These are phyloP conservation scores for Fraxinus quadrangulata DNA, from an alignment of 257 asterid genomes.

Conservation along the genomic window DNA sequence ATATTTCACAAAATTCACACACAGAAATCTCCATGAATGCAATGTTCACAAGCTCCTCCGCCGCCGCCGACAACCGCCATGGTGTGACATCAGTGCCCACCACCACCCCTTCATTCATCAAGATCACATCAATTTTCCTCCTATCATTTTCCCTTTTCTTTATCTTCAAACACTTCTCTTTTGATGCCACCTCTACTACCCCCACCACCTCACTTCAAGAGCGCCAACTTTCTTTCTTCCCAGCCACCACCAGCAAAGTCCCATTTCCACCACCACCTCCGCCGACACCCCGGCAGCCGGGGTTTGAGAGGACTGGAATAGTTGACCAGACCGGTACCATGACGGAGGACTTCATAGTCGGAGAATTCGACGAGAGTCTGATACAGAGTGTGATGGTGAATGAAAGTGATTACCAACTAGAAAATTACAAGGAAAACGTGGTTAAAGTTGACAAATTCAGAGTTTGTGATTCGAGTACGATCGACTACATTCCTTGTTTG, in stretches of 20 bases:
- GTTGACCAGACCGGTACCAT: conserved; percentile 61
- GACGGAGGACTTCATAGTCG: conserved; percentile 55
- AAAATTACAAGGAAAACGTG: conserved; percentile 29
- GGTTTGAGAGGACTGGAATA: conserved; percentile 62
- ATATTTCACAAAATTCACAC: conserved; percentile 1
- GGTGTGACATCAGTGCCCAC: conserved; percentile 4
- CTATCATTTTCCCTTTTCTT: conserved; percentile 41
- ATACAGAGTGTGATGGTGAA: conserved; percentile 42
- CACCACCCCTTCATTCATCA: conserved; percentile 29
- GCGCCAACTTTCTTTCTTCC: conserved; percentile 34
- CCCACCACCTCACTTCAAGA: conserved; percentile 26
- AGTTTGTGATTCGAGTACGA: conserved; percentile 47
- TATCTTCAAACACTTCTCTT: conserved; percentile 38
- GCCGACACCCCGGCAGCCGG: conserved; percentile 19
- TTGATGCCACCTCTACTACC: neutral
- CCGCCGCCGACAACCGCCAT: conserved; percentile 23
- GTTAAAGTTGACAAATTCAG: conserved; percentile 44
- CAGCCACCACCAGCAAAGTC: conserved; percentile 12
- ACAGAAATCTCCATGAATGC: conserved; percentile 29
- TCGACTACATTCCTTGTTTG: conserved; percentile 50
- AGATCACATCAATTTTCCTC: conserved; percentile 41
- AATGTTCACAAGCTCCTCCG: conserved; percentile 26
- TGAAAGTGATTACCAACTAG: conserved; percentile 19
- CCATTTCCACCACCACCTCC: conserved; percentile 31
- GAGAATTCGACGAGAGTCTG: conserved; percentile 49